phyloP scores from a whole-genome alignment of 495 filamentous ascomycete genomes.

The Letharia lupina region DNA sequence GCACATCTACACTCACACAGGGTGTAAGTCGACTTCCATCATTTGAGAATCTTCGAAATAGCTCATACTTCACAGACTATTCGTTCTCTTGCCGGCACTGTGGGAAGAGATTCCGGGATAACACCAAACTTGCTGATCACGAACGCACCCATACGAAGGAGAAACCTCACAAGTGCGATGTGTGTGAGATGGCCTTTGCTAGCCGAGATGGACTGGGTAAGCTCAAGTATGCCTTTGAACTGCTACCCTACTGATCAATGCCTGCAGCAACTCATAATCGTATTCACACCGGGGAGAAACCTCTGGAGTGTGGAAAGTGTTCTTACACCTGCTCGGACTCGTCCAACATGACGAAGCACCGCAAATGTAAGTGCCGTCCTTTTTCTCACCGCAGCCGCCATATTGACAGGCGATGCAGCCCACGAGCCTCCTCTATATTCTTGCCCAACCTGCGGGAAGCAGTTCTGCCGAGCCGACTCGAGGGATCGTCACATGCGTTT shows the following conservation, averaged over 20 bases:
- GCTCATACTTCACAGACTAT: background rate
- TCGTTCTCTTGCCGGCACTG: constrained; percentile 24
- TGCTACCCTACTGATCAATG: background rate
- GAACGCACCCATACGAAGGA: constrained; percentile 48
- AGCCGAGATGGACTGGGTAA: constrained; percentile 38
- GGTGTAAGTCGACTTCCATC: constrained; percentile 1
- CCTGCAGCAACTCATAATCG: constrained; percentile 43
- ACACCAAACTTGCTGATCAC: constrained; percentile 42
- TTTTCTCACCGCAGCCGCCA: background rate
- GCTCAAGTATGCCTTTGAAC: constrained; percentile 15
- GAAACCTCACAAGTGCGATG: constrained; percentile 41
- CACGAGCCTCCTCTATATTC: constrained; percentile 16
- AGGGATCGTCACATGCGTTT: constrained; percentile 18
- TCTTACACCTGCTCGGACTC: constrained; percentile 21
- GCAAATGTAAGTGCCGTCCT: constrained; percentile 10
- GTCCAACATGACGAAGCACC: constrained; percentile 24
- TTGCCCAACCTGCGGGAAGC: constrained; percentile 18
- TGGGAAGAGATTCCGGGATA: constrained; percentile 40
- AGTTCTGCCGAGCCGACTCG: constrained; percentile 19
- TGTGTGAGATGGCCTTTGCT: constrained; percentile 41
- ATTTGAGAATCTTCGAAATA: background rate
- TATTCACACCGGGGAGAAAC: constrained; percentile 45
- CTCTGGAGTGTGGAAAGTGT: constrained; percentile 35
- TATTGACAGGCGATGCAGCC: background rate
- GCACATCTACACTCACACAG: constrained; percentile 17